Evolutionary conservation across 179 eudicot species (phyloP), one percentile per base, ranked within the genome.

Genomic region (Beta lomatogona): DNA sequence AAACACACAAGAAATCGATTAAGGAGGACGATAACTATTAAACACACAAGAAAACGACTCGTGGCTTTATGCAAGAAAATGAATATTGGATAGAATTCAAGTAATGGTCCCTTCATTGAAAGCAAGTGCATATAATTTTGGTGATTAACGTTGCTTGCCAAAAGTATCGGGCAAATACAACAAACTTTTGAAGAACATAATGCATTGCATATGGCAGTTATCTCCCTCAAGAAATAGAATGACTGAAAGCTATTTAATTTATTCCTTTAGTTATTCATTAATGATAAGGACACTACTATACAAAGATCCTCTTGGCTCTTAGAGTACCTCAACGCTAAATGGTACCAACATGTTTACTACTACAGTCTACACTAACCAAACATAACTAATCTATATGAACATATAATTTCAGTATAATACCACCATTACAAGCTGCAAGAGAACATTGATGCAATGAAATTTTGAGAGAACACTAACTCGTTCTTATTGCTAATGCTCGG

Each of bases 341-440:
- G 61, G 53, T 85, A 78, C 44, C n/a, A 67, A 76, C 82, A 79
- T 52, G 67, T 82, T 79, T 78, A 82, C 53, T 76, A 70, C 79
- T 81, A 36, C 41, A 36, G 41, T 36, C 41, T 36, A 75, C 22
- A 46, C 85, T 82, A 85, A 67, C 78, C 50, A 63, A 63, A 58
- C 19, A 14, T 55, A 21, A 15, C 77, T 18, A 76, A 50, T 69
- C 67, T 76, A 53, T 83, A 75, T 69, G 36, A 74, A 58, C 82
- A 80, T 50, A 52, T 41, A 41, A 64, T 76, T 58, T 76, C 41
- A 66, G 58, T 73, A 76, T 25, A 67, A 46, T 76, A 60, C 48
- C 36, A 81, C 60, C 76, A 66, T 83, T 79, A 83, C 80, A 76
- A 41, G 74, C 55, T 79, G 48, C 71, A 50, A 22, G 22, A 18